Evolutionary conservation across 805 yeast species (phyloP), one percentile per base, ranked within the genome.

Genomic region (Lachancea lanzarotensis): DNA sequence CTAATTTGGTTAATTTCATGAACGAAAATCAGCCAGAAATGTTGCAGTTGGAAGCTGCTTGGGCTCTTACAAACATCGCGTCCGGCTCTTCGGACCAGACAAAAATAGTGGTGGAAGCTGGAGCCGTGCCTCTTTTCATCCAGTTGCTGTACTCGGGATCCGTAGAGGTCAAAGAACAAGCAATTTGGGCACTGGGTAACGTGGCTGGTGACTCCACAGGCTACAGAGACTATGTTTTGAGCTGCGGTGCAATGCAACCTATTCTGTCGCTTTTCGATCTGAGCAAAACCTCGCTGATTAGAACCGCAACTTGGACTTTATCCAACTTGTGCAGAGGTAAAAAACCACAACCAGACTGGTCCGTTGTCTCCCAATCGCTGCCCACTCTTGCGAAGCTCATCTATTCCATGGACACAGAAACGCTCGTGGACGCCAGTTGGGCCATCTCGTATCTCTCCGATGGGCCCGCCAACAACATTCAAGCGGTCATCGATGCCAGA

Each of bases 41-140:
- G 74, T 75, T 93, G 57, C 98, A 91, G 69, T 78, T 93, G 57
- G 98, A 93, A 72, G 96, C 98, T 11, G 97, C 98, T 8, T 93
- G 98, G 98, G 98, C 98, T n/a, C 76, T 93, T 55, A 93, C 98
- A 41, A 93, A 93, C 65, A 91, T 93, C 65, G 98, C 98, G 18
- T 87, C 96, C 3, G 98, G 98, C 51, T 73, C 83, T 42, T 79
- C 95, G 35, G 84, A 79, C 39, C 98, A 93, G 69, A 93, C 98
- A 17, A 78, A 76, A 57, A 82, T 82, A 35, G 98, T 93, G 45
- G 93, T 93, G 45, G 91, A 89, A 51, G 82, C 91, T 3, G 95
- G 91, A 43, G 98, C 98, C 0, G 95, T 93, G 36, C 98, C 98
- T 16, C 71, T 81, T 45, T 89, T 93, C 67, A 95, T 93, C 37